Evolutionary conservation across 768 basidiomycete species (phyloP).

Genomic region (Mycena rosella): DNA sequence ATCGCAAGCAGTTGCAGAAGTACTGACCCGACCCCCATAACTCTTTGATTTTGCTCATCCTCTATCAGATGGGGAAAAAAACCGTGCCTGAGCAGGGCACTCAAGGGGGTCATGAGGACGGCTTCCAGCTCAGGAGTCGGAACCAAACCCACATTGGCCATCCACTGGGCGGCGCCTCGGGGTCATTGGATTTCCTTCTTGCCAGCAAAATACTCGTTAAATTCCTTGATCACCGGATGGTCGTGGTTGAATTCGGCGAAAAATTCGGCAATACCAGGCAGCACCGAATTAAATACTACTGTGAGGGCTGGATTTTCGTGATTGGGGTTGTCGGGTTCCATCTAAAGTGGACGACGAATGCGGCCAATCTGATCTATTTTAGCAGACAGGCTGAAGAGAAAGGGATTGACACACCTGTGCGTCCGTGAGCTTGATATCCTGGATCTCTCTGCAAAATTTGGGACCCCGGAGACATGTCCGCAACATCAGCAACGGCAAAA

Average conservation of each 20-base stretch:
- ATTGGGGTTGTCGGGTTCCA: not conserved
- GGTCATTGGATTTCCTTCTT: not conserved
- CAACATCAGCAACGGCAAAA: not conserved
- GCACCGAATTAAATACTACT: not conserved
- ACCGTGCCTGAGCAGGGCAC: not conserved
- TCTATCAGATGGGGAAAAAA: not conserved
- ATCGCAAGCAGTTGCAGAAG: slow-evolving; percentile 12
- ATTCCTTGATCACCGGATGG: not conserved
- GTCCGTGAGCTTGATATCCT: not conserved
- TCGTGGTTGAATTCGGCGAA: not conserved
- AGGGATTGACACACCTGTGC: not conserved
- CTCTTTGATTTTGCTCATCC: not conserved
- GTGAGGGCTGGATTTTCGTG: not conserved
- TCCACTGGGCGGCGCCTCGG: not conserved
- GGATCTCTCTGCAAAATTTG: slow-evolving; percentile 4
- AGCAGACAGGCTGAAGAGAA: no score
- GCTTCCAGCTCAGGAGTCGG: slow-evolving; percentile 11
- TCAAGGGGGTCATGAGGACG: not conserved
- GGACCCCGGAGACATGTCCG: not conserved
- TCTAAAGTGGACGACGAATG: slow-evolving; percentile 10
- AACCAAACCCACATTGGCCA: not conserved
- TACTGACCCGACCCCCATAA: slow-evolving; percentile 7
- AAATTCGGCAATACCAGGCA: not conserved
- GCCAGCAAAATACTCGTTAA: not conserved
- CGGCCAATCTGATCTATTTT: slow-evolving; percentile 2